Evolutionary conservation across 176 grass and related monocot genomes (phyloP), one percentile per base, ranked within the genome.

Genomic region (Phoenix dactylifera): DNA sequence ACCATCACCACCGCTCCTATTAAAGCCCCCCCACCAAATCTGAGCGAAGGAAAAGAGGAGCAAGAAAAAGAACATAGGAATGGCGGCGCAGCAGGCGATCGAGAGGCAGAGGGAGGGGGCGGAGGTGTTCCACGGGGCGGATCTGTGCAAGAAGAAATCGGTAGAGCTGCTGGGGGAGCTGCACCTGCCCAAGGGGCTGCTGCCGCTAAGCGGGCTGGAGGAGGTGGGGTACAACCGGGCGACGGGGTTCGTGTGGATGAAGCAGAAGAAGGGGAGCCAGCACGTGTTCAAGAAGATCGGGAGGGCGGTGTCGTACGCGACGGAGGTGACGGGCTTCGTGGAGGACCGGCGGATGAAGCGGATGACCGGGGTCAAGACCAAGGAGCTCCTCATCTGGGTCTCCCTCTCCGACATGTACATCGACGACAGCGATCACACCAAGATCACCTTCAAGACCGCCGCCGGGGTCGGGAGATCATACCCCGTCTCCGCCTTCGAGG

Each of bases 381-480:
- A 78, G 78, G 83, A 86, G 74, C 35, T 86, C 7, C 78, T 86
- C 74, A 82, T 86, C 66, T 86, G 83, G 83, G 66, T 86, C 70
- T 52, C 74, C 60, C 39, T 86, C 83, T 82, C 74, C 57, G 83
- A 86, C 74, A 86, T 86, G 64, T 62, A 68, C 66, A 7, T 82
- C 74, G 77, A 75, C 65, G 74, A 75, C 52, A 55, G 78, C 18
- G 78, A 65, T 14, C 10, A 67, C 52, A 30, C n/a, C 62, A 74
- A 71, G 65, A 44, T 86, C 66, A 79, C 77, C 1, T 86, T 86
- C 78, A 78, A 79, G 74, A 86, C 83, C 74, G 59, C 83, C 14
- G 57, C 83, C 0, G 78, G 83, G 1, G 70, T 86, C 70, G 74
- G 78, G 22, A 74, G 74, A 55, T 61, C 78, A 64, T 75, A 74